These are phyloP conservation scores for Lathyrus aphaca DNA, from an alignment of 306 rosid genomes.

Conservation along the genomic window DNA sequence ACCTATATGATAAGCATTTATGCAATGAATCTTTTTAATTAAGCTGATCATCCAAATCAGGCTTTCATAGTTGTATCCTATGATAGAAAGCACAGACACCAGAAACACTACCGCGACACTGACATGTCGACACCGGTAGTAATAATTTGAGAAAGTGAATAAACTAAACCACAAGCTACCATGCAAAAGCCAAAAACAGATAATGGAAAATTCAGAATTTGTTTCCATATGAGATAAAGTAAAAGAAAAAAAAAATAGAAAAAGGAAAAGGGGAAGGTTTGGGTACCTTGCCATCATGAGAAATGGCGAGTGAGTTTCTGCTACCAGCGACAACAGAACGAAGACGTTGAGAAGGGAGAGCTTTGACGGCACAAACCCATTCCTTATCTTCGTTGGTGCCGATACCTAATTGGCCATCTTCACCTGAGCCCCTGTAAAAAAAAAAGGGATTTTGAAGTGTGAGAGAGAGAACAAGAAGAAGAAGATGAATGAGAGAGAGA, in stretches of 20 bases:
- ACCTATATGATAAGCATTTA: no score
- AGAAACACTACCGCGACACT: no score
- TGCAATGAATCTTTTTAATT: no score
- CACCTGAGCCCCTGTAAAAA: slow-evolving; percentile 87
- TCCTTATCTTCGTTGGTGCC: slow-evolving; percentile 84
- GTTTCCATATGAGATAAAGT: not conserved
- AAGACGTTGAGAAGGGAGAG: slow-evolving; percentile 52
- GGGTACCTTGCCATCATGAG: slow-evolving; percentile 74
- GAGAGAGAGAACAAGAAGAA: not conserved
- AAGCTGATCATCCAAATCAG: no score
- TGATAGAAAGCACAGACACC: no score
- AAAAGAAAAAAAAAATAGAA: no score
- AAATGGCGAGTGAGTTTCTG: slow-evolving; percentile 92
- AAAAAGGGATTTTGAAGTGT: not conserved
- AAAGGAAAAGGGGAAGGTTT: no score
- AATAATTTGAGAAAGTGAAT: no score
- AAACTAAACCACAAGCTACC: not conserved
- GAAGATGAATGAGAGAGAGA: not conserved
- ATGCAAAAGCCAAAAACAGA: not conserved
- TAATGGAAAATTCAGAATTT: not conserved
- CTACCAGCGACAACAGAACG: slow-evolving; percentile 94
- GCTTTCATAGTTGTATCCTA: not conserved
- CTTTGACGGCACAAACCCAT: slow-evolving; percentile 59
- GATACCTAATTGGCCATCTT: slow-evolving; percentile 91
- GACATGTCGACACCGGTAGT: no score